Base-by-base conservation (phyloP, 306 rosid genomes). In the Coriaria nepalensis region DNA sequence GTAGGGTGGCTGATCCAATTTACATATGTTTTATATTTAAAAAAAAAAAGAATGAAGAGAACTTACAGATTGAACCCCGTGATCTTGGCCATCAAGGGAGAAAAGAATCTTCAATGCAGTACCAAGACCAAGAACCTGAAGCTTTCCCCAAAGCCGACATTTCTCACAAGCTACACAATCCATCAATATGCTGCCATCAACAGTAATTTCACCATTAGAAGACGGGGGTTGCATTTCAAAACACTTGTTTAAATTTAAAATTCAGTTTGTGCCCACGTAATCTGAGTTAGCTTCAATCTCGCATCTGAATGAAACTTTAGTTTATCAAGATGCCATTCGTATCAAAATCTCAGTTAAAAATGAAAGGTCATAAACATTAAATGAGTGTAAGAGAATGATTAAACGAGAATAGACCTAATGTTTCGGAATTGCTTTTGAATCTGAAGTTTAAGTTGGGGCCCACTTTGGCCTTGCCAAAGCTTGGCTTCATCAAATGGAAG, bases 101-200 rank as follows among this genome's bases (percentile, higher is more conserved):
- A 90, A 90, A 68, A 90, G 98, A 66, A 90, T 82, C 54, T 85
- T 71, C 48, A 90, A 69, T 47, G 98, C 98, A n/a, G 98, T 90
- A 49, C 98, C 98, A 8, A 90, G 93, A 49, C 98, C 98, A 58
- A 73, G 98, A 71, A 90, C 95, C 81, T 90, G 98, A 73, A 90
- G 98, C 75, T 90, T 90, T 52, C 98, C 98, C 98, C 98, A 90
- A 40, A 90, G 72, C 15, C 98, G 78, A 66, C 98, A 90, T 69
- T 90, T 90, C 82, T 90, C 98, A n/a, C 98, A 90, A 55, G 95
- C 95, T 32, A 90, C 78, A 61, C 98, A 90, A 62, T 90, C 98
- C 98, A 90, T 90, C 73, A 85, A 52, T 40, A 92, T 78, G 48
- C 98, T 90, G 84, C 68, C 47, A n/a, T n/a, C n/a, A n/a, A n/a